A percentile compares a stretch with the other conserved stretches of the same genome.
These are phyloP conservation scores for Lachancea dasiensis DNA, from an alignment of 805 yeast species.

Conservation along the genomic window DNA sequence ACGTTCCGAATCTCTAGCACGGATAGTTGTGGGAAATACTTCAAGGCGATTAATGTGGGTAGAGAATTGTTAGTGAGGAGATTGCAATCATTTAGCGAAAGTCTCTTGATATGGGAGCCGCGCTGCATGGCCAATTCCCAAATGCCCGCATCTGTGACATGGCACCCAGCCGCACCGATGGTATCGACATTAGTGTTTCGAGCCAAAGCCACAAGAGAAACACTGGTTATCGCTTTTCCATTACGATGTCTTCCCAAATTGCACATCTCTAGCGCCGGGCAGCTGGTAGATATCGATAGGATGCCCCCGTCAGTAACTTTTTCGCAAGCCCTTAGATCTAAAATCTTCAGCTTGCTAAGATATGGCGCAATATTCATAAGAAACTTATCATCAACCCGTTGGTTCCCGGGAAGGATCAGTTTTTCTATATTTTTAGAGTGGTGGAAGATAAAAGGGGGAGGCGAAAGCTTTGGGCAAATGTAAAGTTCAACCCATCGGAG, in stretches of 20 bases:
- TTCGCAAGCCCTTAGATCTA: conserved; percentile 85
- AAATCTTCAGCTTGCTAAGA: conserved; percentile 53
- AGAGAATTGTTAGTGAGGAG: conserved; percentile 51
- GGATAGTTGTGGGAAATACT: conserved; percentile 51
- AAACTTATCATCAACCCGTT: conserved; percentile 52
- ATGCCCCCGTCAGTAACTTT: conserved; percentile 69
- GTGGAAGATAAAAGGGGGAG: conserved; percentile 43
- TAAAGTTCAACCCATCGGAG: conserved; percentile 71
- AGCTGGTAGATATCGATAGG: conserved; percentile 55
- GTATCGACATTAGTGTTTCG: conserved; percentile 56
- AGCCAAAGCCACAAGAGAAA: conserved; percentile 53
- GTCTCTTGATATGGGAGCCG: conserved; percentile 48
- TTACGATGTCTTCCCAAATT: conserved; percentile 76
- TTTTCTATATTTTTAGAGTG: conserved; percentile 35
- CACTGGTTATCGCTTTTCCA: conserved; percentile 65
- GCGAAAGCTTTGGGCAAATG: conserved; percentile 70
- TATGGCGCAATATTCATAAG: conserved; percentile 45
- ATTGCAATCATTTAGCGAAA: conserved; percentile 71
- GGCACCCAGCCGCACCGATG: conserved; percentile 85
- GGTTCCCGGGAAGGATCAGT: conserved; percentile 64
- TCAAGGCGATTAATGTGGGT: conserved; percentile 39
- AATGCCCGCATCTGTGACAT: conserved; percentile 64
- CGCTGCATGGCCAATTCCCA: conserved; percentile 69
- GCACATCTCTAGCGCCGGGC: conserved; percentile 50
- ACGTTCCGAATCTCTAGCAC: conserved; percentile 76